These are phyloP conservation scores for Botrytis pseudocinerea DNA, from an alignment of 2,329 filamentous ascomycete species.

Conservation along the genomic window DNA sequence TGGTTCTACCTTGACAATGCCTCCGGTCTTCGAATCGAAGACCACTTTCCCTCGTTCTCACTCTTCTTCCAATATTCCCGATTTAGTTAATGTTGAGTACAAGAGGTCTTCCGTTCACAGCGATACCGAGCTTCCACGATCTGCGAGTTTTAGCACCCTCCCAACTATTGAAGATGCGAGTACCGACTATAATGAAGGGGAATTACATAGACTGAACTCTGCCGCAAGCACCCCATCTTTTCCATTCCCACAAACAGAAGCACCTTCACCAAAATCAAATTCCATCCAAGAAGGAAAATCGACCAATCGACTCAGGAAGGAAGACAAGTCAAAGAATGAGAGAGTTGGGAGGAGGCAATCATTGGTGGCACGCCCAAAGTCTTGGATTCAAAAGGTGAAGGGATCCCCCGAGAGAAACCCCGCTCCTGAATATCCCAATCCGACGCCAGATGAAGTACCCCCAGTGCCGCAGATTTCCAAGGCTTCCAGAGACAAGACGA, in stretches of 20 bases:
- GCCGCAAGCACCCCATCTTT: slow-evolving; percentile 27
- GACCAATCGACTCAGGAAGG: slow-evolving; percentile 31
- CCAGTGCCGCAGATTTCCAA: slow-evolving; percentile 38
- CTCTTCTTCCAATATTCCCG: slow-evolving; percentile 40
- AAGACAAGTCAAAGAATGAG: slow-evolving; percentile 36
- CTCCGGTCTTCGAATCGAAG: slow-evolving; percentile 36
- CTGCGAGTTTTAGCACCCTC: slow-evolving; percentile 60
- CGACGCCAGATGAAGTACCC: slow-evolving; percentile 42
- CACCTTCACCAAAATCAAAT: slow-evolving; percentile 24
- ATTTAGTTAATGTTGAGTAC: slow-evolving; percentile 36
- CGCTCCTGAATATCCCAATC: slow-evolving; percentile 26
- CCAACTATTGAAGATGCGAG: slow-evolving; percentile 41
- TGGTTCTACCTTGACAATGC: slow-evolving; percentile 39
- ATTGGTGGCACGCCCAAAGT: slow-evolving; percentile 40
- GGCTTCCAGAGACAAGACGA: slow-evolving; percentile 43
- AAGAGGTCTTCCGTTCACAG: slow-evolving; percentile 28
- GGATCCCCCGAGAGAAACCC: slow-evolving; percentile 37
- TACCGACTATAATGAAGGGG: slow-evolving; percentile 29
- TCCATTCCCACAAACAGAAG: slow-evolving; percentile 5
- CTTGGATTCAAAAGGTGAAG: slow-evolving; percentile 41
- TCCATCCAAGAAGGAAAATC: slow-evolving; percentile 28
- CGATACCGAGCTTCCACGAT: slow-evolving; percentile 47
- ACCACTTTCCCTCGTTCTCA: slow-evolving; percentile 39
- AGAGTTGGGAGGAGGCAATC: slow-evolving; percentile 40
- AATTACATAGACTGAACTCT: slow-evolving; percentile 28